Base-by-base conservation (phyloP, 2,329 filamentous ascomycete genomes). In the Elsinoe necatrix region DNA sequence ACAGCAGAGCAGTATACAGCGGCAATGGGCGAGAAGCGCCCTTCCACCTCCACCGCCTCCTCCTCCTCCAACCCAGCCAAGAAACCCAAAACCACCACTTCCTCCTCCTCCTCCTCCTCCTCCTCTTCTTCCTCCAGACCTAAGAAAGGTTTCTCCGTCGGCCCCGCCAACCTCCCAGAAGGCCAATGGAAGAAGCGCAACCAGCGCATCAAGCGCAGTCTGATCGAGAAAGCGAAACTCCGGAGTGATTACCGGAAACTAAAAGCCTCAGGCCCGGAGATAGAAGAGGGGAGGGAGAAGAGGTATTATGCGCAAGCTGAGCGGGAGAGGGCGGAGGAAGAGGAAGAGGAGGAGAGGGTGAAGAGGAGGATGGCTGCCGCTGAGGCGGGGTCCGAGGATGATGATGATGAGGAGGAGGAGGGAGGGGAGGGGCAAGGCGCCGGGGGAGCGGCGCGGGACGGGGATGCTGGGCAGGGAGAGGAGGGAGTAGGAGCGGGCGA, bases 181-280 rank as follows among this genome's bases (percentile, higher is more conserved):
- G 91, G 92, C 56, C 85, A 86, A 20, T 89, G 93, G 80, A 82
- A 83, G 66, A 84, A 92, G 65, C 47, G 45, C 92, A 88, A 87
- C 58, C 83, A 88, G 71, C 92, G 92, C 72, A 93, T 95, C 67
- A 97, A 97, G 72, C 80, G 86, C 62, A 82, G 87, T 62, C 76
- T 95, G 57, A 96, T 97, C 65, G 83, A 90, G 71, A 95, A 93
- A 70, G 90, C 91, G 59, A 95, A 96, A 72, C 79, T 95, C 61
- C 93, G 92, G 73, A 95, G 95, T 72, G 82, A 87, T 41, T 96
- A 95, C 68, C 87, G 86, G 61, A 96, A 95, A 72, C 76, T 95
- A 61, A 92, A 91, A 71, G 83, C 83, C 39, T 25, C 41, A 9
- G 16, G 11, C 12, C 20, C 20, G 4, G 61, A 93, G 91, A 73